Evolutionary conservation across 1,139 yeast genomes (phyloP).

Genomic region (Blastobotrys aristatus): DNA sequence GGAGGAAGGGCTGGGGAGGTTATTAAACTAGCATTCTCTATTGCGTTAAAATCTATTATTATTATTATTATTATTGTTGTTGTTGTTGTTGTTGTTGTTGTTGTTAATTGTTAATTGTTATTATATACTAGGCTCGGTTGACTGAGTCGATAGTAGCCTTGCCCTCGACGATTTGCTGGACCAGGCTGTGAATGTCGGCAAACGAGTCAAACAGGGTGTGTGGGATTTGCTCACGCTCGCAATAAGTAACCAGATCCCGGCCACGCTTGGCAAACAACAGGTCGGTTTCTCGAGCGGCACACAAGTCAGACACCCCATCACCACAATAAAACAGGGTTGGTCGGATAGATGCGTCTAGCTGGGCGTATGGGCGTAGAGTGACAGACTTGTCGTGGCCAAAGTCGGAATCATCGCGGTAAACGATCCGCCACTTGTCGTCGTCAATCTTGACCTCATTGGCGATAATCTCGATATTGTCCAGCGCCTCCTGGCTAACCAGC

Average conservation of each 20-base stretch:
- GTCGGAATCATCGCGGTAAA: constrained; percentile 75
- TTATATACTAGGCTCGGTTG: constrained; percentile 3
- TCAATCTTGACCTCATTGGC: constrained; percentile 64
- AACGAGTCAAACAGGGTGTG: constrained; percentile 77
- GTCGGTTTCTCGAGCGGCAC: constrained; percentile 94
- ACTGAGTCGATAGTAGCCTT: constrained; percentile 37
- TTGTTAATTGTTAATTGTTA: not conserved
- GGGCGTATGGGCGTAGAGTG: constrained; percentile 63
- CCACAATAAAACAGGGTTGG: constrained; percentile 87
- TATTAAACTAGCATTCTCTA: constrained; percentile 12
- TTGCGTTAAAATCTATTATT: not conserved
- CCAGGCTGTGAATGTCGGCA: constrained; percentile 59
- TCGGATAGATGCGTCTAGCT: constrained; percentile 36
- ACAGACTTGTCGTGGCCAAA: constrained; percentile 95
- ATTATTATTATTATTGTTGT: not conserved
- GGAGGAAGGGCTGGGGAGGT: constrained; percentile 32
- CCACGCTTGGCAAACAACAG: constrained; percentile 90
- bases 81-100: not conserved
- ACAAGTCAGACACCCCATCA: constrained; percentile 92
- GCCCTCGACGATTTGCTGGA: constrained; percentile 45
- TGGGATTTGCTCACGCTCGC: constrained; percentile 74
- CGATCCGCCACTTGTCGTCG: constrained; percentile 66
- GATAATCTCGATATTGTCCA: constrained; percentile 67
- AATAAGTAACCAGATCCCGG: constrained; percentile 79
- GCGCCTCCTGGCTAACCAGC: constrained; percentile 73